Evolutionary conservation across 306 rosid species (phyloP).

Genomic region (Castanospermum australe): DNA sequence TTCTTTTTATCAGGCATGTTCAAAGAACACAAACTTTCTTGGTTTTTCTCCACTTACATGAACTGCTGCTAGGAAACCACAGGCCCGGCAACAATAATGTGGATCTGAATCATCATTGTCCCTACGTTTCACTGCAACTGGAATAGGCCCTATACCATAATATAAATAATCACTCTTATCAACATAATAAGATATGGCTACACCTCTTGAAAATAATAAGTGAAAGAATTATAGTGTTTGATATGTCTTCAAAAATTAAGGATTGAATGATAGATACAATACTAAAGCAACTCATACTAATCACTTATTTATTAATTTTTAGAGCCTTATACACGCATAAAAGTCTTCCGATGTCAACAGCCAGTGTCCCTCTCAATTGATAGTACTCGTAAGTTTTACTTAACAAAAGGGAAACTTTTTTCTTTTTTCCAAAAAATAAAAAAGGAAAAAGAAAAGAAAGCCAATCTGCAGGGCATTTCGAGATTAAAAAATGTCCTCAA

Average conservation of each 20-base stretch:
- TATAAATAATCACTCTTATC: background rate
- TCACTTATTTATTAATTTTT: background rate
- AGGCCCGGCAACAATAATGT: background rate
- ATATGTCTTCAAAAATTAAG: background rate
- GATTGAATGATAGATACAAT: background rate
- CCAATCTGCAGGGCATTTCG: background rate
- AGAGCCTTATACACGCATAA: background rate
- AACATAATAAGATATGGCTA: background rate
- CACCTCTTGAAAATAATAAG: too few species aligned
- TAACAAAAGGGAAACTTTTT: background rate
- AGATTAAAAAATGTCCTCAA: slow-evolving; percentile 5
- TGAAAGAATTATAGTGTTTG: background rate
- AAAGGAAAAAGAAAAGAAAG: background rate
- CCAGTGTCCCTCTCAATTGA: slow-evolving; percentile 7
- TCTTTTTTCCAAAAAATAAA: too few species aligned
- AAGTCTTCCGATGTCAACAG: slow-evolving; percentile 9
- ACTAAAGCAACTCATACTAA: background rate
- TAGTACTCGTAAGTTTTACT: background rate
- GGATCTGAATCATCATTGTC: background rate
- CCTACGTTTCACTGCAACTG: background rate
- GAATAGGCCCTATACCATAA: background rate
- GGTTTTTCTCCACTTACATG: background rate
- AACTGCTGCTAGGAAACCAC: background rate
- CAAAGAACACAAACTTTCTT: background rate
- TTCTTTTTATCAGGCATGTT: background rate